These are phyloP conservation scores for Conoideocrella luteorostrata DNA, from an alignment of 2,329 filamentous ascomycete species.

Conservation along the genomic window DNA sequence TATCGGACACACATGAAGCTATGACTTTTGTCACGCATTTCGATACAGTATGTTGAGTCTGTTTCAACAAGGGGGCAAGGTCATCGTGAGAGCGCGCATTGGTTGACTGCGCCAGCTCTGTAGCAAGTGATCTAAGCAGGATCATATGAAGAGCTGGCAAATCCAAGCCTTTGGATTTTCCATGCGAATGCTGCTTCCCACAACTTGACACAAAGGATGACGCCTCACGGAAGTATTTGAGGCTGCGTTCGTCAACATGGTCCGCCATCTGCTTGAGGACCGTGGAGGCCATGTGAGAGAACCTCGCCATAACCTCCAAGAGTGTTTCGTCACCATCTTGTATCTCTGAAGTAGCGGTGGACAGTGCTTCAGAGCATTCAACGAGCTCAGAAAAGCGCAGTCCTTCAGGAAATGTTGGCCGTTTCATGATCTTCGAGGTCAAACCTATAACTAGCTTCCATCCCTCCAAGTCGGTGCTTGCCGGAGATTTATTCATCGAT, in stretches of 20 bases:
- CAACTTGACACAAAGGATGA: conserved; percentile 20
- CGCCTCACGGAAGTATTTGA: conserved; percentile 30
- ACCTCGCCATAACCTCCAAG: conserved; percentile 27
- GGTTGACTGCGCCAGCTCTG: conserved; percentile 21
- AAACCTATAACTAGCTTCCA: conserved; percentile 37
- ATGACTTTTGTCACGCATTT: conserved; percentile 20
- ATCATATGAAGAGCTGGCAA: conserved; percentile 27
- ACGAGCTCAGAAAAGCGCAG: conserved; percentile 35
- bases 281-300: conserved; percentile 22
- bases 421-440: conserved; percentile 41
- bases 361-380: conserved; percentile 26
- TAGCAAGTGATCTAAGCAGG: conserved; percentile 28
- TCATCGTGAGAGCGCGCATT: conserved; percentile 19
- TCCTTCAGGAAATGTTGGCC: conserved; percentile 44
- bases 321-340: conserved; percentile 18
- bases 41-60: conserved; percentile 21
- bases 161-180: neutral
- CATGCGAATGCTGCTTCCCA: conserved; percentile 9
- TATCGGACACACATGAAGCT: conserved; percentile 22
- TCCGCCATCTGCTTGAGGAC: conserved; percentile 38
- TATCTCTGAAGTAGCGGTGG: conserved; percentile 17
- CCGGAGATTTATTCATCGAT: conserved; percentile 18
- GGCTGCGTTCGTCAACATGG: conserved; percentile 35
- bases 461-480: conserved; percentile 18
- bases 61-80: conserved; percentile 17